Evolutionary conservation across 2,329 filamentous ascomycete species (phyloP).

Genomic region (Aspergillus tanneri): DNA sequence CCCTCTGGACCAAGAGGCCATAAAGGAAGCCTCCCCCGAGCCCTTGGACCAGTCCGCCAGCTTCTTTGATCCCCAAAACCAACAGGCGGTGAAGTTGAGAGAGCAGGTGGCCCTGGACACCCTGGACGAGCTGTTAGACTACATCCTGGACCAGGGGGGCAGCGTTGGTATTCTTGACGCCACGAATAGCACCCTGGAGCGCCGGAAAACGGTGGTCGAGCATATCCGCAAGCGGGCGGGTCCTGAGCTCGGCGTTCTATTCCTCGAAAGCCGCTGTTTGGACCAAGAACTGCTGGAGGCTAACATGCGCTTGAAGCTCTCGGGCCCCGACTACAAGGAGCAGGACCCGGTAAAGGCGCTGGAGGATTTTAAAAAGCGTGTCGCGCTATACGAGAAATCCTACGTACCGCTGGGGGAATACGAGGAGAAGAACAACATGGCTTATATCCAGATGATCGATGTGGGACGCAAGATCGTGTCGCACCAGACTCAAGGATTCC

Average conservation of each 20-base stretch:
- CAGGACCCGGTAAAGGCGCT: constrained; percentile 85
- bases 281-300: constrained; percentile 83
- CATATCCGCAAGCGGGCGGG: constrained; percentile 80
- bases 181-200: constrained; percentile 89
- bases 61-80: constrained; percentile 92
- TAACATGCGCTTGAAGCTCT: constrained; percentile 96
- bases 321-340: constrained; percentile 91
- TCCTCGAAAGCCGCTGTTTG: constrained; percentile 90
- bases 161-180: constrained; percentile 95
- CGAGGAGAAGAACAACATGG: constrained; percentile 85
- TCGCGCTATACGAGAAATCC: constrained; percentile 88
- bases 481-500: constrained; percentile 85
- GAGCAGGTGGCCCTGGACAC: constrained; percentile 93
- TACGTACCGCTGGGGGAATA: constrained; percentile 88
- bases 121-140: constrained; percentile 86
- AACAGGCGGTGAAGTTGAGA: constrained; percentile 74
- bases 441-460: constrained; percentile 97
- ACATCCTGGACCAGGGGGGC: constrained; percentile 76
- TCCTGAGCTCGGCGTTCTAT: constrained; percentile 81
- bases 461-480: constrained; percentile 92
- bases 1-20: constrained; percentile 21
- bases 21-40: constrained; percentile 42
- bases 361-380: constrained; percentile 87
- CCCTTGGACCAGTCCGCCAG: constrained; percentile 81
- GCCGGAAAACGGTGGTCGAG: constrained; percentile 79